phyloP scores from a whole-genome alignment of 2,329 filamentous ascomycete species.

The Claviceps paspali region DNA sequence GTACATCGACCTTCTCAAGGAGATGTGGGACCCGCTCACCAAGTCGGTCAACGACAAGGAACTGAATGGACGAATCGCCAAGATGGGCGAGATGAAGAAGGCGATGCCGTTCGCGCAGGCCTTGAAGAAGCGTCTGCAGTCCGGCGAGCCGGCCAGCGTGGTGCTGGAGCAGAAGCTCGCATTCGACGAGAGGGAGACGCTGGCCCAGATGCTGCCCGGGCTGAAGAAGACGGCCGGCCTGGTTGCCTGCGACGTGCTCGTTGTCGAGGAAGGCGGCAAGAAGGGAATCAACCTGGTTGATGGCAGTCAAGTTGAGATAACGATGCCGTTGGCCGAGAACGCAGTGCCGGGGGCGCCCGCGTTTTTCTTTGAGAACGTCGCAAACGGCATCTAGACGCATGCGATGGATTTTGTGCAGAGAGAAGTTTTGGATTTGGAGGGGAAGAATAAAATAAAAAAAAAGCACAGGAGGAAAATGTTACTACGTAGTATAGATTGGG shows the following conservation, averaged over 20 bases:
- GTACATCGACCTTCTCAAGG: constrained; percentile 66
- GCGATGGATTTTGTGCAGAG: no score
- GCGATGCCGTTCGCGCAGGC: constrained; percentile 92
- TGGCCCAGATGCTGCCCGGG: constrained; percentile 63
- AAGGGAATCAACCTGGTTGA: constrained; percentile 39
- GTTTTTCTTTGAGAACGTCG: constrained; percentile 75
- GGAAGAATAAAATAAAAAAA: no score
- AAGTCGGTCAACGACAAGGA: constrained; percentile 64
- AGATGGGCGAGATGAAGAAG: constrained; percentile 86
- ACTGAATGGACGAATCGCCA: constrained; percentile 61
- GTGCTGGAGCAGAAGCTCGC: constrained; percentile 74
- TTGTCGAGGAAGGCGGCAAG: constrained; percentile 56
- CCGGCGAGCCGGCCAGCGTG: constrained; percentile 46
- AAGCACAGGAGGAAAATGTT: no score
- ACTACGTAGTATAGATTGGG: no score
- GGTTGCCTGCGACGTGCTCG: constrained; percentile 55
- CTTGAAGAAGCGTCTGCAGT: constrained; percentile 69
- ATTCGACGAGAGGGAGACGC: constrained; percentile 68
- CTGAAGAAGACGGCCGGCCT: constrained; percentile 62
- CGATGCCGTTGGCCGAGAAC: constrained; percentile 45
- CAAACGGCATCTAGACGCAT: constrained; percentile 15
- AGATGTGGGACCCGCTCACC: constrained; percentile 47
- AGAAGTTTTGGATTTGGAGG: no score
- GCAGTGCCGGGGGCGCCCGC: constrained; percentile 72
- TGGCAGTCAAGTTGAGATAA: constrained; percentile 39